Evolutionary conservation across 306 rosid species (phyloP), one percentile per base, ranked within the genome.

Genomic region (Castanea crenata): DNA sequence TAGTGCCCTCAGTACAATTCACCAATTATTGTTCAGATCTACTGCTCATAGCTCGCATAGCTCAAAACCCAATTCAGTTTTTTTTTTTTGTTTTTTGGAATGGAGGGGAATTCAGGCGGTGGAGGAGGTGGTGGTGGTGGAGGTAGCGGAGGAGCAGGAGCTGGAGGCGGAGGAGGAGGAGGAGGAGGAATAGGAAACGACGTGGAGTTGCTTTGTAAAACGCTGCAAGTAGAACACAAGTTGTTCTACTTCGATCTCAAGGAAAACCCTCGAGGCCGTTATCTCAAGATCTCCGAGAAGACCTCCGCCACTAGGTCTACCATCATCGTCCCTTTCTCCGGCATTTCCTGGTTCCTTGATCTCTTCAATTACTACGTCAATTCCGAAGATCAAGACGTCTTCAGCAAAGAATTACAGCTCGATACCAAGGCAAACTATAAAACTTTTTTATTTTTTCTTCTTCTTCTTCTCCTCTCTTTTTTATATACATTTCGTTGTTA

Each of bases 221-320:
- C 99, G 12, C 90, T 96, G 69, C 99, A 96, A 87, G 99, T 96
- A 71, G 99, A 96, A 80, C 99, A 96, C 87, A 96, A 96, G 85
- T 90, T 96, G 3, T 96, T 96, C 76, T 96, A 96, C 97, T 96
- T 96, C 87, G 99, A 96, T 90, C 98, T 96, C 72, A 96, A 96
- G 87, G 99, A 96, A 88, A 96, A 96, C 67, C 99, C 98, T 74
- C 94, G 99, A 10, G 99, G 99, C 23, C 96, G 98, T 2, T 96
- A 96, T 77, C 93, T 96, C 35, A 96, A 96, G 82, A 93, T 96
- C 49, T 96, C 99, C 0, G 99, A 96, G 93, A 96, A 96, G 86
- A 96, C 99, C 6, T 93, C 99, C 2, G 97, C 98, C 49, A 96
- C 99, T 23, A 85, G 99, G 91, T 96, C 99, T 75, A 96, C 99